Conservation (phyloP, 768 basidiomycete genomes). For the Leccinellum rugosiceps region DNA sequence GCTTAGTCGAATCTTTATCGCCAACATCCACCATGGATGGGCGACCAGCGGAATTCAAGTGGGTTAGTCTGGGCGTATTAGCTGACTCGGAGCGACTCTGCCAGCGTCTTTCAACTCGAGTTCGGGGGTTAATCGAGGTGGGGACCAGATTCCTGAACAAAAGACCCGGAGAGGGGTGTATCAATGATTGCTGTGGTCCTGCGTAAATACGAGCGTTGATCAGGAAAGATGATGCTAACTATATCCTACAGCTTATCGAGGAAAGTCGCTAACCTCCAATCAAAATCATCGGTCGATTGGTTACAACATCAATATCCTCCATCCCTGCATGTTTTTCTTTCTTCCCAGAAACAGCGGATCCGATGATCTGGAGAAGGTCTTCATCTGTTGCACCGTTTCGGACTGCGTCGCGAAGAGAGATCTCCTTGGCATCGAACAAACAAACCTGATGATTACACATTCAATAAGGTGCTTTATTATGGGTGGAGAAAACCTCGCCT, state of each 20-base stretch:
- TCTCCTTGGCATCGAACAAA: constrained; percentile 79
- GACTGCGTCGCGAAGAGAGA: constrained; percentile 76
- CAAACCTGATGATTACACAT: constrained; percentile 56
- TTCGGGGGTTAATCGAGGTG: background rate
- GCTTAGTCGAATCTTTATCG: constrained; percentile 55
- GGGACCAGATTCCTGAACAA: background rate
- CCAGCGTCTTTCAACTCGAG: constrained; percentile 22
- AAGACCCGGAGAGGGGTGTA: background rate
- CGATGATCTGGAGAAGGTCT: constrained; percentile 58
- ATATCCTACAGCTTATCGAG: constrained; percentile 17
- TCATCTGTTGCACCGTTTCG: constrained; percentile 62
- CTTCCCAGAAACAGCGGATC: constrained; percentile 64
- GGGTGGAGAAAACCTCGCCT: constrained; percentile 42
- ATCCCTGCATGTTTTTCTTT: constrained; percentile 82
- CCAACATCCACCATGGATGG: constrained; percentile 85
- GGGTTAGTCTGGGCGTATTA: constrained; percentile 46
- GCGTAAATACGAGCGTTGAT: constrained; percentile 21
- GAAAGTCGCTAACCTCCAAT: constrained; percentile 83
- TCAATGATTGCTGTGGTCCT: constrained; percentile 14
- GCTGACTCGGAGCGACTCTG: constrained; percentile 11
- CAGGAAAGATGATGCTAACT: constrained; percentile 20
- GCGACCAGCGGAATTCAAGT: constrained; percentile 67
- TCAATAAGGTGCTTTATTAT: background rate
- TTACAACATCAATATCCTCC: constrained; percentile 72
- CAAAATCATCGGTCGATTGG: constrained; percentile 86